These are phyloP conservation scores for Flaveria brownii DNA, from an alignment of 129 eudicot species.

Conservation along the genomic window DNA sequence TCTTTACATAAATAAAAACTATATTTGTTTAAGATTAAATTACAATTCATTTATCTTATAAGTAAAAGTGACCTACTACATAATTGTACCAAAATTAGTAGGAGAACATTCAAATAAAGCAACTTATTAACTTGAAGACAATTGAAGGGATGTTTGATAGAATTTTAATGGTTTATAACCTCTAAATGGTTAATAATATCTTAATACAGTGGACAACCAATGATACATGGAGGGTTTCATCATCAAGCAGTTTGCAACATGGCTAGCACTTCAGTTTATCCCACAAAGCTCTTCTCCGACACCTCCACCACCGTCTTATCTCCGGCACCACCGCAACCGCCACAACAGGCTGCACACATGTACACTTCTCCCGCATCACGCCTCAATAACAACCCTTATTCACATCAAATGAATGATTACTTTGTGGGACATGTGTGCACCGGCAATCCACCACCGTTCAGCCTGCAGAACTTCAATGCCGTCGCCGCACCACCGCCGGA, in stretches of 20 bases:
- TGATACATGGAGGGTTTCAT: constrained; percentile 62
- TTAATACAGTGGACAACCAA: constrained; percentile 50
- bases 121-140: too few species aligned
- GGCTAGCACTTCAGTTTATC: constrained; percentile 38
- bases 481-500: constrained; percentile 25
- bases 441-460: constrained; percentile 29
- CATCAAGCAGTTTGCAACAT: constrained; percentile 41
- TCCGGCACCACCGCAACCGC: constrained; percentile 44
- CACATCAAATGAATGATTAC: constrained; percentile 53
- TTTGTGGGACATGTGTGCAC: constrained; percentile 61
- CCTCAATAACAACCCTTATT: constrained; percentile 35
- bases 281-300: constrained; percentile 47
- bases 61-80: too few species aligned
- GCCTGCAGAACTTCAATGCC: constrained; percentile 15
- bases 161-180: too few species aligned
- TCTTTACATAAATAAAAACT: too few species aligned
- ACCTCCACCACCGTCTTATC: constrained; percentile 38
- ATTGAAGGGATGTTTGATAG: too few species aligned
- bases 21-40: too few species aligned
- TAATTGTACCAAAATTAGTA: too few species aligned
- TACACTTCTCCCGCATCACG: constrained; percentile 56
- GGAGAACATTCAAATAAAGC: too few species aligned
- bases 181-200: too few species aligned
- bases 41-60: too few species aligned
- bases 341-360: constrained; percentile 21